Base-by-base conservation (phyloP, 1,284 basidiomycete species). In the Porodaedalea pini region DNA sequence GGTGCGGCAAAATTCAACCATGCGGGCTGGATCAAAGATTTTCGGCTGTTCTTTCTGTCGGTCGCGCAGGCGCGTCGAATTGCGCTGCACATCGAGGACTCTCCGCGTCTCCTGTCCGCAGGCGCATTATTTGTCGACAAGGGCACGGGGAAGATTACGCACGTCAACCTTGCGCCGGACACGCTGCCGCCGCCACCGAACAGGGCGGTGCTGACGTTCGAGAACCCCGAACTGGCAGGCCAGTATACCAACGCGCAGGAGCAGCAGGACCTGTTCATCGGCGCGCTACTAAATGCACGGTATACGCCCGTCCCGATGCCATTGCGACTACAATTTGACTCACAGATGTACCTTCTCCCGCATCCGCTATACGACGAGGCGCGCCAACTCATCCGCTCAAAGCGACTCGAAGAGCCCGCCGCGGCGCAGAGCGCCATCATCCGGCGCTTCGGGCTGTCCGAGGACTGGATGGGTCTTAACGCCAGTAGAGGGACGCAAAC, bases 1-100 rank as follows among this genome's bases (percentile, higher is more conserved):
- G 57, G 49, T 7, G 52, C 57, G 25, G 53, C 31, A 13, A 54
- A 50, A 25, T 59, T 59, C 47, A 55, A 59, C 21, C 57, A 59
- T 19, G 57, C 57, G 8, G 52, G 52, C 17, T 59, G 57, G 57
- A 50, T 59, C 21, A 59, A 53, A n/a, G 57, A 59, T 21, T 59
- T 59, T 48, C 57, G 57, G 23, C 40, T 49, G 37, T 59, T 59
- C 48, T 59, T 59, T 43, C 45, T 47, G n/a, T 44, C 50, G 52
- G 53, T 59, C 31, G 52, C 57, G 36, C 57, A 45, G 25, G 57
- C 53, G 13, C 57, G 57, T 7, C 29, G 29, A n/a, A 59, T 59
- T 31, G 34, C 45, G 8, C 32, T 59, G 27, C 44, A 55, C 25
- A 59, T 59, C 29, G 47, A 43, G 17, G 57, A 59, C 32, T 54